A percentile compares a stretch with the other conserved stretches of the same genome.
phyloP scores from a whole-genome alignment of 257 asterid genomes.

The Solanum pennellii region DNA sequence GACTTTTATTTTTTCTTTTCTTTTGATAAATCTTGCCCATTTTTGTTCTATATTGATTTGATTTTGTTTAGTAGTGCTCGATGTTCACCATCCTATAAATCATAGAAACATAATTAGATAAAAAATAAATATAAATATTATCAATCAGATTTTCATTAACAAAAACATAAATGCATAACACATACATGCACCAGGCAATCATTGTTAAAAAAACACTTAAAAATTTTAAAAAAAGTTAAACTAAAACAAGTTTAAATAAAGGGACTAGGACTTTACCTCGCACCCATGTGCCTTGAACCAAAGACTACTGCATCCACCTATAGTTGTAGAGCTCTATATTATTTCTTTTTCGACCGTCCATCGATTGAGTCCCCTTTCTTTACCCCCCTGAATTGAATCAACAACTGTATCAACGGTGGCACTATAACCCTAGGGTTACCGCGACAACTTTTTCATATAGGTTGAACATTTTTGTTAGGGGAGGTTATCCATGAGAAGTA shows the following conservation, averaged over 20 bases:
- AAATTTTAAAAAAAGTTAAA: accelerated
- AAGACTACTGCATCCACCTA: not conserved
- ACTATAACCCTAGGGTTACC: not conserved
- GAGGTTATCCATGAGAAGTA: not conserved
- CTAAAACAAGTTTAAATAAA: not conserved
- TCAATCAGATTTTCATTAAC: not conserved
- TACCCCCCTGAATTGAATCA: not conserved
- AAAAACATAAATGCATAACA: not conserved
- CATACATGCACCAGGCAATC: not conserved
- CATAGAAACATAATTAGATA: not conserved
- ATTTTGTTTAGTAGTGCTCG: not conserved
- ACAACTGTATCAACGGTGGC: not conserved
- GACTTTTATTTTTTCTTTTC: not conserved
- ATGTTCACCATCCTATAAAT: not conserved
- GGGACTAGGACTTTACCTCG: not conserved
- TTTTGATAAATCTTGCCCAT: not conserved
- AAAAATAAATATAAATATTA: too few relatives aligned
- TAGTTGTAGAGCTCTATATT: not conserved
- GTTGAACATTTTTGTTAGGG: not conserved
- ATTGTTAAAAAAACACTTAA: not conserved
- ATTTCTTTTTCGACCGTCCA: not conserved
- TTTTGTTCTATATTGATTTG: not conserved
- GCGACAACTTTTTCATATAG: not conserved
- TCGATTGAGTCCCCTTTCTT: not conserved
- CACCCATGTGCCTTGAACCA: not conserved